Base-by-base conservation (phyloP, 1,284 basidiomycete genomes). In the Stereum hirsutum region DNA sequence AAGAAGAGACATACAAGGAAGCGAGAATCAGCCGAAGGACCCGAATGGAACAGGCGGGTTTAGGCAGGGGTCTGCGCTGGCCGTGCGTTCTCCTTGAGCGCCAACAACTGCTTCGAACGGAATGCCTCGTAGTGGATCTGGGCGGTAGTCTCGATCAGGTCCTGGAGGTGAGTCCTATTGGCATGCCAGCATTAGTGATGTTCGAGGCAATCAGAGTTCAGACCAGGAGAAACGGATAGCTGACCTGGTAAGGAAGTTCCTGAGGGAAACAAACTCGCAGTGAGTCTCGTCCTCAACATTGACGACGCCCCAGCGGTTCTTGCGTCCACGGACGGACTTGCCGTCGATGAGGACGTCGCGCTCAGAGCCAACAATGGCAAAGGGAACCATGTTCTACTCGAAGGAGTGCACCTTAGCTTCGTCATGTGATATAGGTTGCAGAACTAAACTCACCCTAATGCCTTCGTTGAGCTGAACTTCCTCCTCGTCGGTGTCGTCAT, bases 71-170 rank as follows among this genome's bases (percentile, higher is more conserved):
- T 43, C 43, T 52, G 51, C 35, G 51, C 47, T 25, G 51, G 50
- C 21, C 51, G 51, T 5, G 79, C 78, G 15, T 78, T 77, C 65
- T 95, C 91, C 74, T 95, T 95, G 57, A 95, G 75, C 20, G 92
- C 92, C 41, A 95, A 71, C 51, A 95, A 65, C 70, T 99, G 96
- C 73, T 97, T 98, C 56, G 89, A 94, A 53, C 95, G 83, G 88
- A 99, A 99, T 6, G 94, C 93, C 74, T 99, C 96, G 67, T 99
- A 99, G 68, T 99, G 96, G 62, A 96, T 96, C 66, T 95, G 89
- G 6, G 94, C 90, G 2, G 95, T 99, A 44, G 95, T 97, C 74
- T 99, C 95, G 62, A 99, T 98, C 56, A 99, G 69, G 62, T 99
- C 96, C 66, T 99, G 96, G 57, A 99, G 68, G 67, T 99, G 95